A percentile compares a stretch with the other conserved stretches of the same genome.
Conservation (phyloP, 148 eudicot genomes). For the Camellia sinensis region DNA sequence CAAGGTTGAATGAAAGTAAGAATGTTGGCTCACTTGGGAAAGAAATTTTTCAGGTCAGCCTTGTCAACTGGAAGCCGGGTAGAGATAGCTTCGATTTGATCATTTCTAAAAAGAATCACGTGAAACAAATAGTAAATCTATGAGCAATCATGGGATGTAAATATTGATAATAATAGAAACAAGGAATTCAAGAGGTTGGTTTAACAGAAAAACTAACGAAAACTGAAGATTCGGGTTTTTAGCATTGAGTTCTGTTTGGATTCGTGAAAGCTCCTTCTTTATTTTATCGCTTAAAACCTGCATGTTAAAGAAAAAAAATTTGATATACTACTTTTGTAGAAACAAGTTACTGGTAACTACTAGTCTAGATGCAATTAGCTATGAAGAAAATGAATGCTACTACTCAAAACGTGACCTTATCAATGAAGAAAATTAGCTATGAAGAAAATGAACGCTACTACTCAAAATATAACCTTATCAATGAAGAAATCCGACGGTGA, state of each 20-base stretch:
- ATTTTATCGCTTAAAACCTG: constrained; percentile 74
- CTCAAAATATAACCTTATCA: constrained; percentile 55
- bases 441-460: background rate
- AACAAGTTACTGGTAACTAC: background rate
- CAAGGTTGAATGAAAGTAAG: too few relatives aligned
- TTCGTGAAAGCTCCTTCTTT: constrained; percentile 64
- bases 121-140: background rate
- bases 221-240: constrained; percentile 44
- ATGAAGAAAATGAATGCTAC: background rate
- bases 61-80: constrained; percentile 81
- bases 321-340: background rate
- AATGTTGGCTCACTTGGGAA: constrained; percentile 54
- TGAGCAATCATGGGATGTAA: background rate
- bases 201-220: constrained; percentile 46
- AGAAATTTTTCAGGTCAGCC: constrained; percentile 62
- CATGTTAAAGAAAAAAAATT: background rate
- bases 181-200: background rate
- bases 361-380: background rate
- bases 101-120: constrained; percentile 44
- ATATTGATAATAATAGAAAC: background rate
- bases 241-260: constrained; percentile 53
- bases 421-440: constrained; percentile 37
- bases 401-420: constrained; percentile 45
- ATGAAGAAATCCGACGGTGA: constrained; percentile 62
- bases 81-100: constrained; percentile 72